A percentile compares a stretch with the other conserved stretches of the same genome.
Conservation (phyloP, 805 yeast species). For the Wilhelminamyces savonicus region DNA sequence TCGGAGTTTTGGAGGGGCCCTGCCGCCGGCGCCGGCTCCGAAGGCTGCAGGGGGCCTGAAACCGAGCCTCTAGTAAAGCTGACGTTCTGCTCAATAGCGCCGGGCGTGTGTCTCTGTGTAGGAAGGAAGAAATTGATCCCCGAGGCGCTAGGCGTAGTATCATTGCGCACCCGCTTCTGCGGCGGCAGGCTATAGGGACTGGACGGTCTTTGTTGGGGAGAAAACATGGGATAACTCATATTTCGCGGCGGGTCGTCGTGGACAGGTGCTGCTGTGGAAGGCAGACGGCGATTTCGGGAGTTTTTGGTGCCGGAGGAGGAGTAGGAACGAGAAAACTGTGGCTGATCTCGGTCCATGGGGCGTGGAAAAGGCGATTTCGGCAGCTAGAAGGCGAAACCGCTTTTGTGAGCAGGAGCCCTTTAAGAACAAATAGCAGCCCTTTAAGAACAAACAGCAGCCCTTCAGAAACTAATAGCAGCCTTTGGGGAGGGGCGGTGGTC, state of each 20-base stretch:
- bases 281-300: neutral
- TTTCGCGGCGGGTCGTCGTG: neutral
- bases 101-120: constrained; percentile 13
- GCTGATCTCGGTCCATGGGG: constrained; percentile 7
- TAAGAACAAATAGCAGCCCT: neutral
- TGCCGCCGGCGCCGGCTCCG: no score
- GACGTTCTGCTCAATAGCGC: constrained; percentile 13
- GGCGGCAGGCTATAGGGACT: constrained; percentile 7
- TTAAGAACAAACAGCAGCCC: neutral
- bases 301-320: neutral
- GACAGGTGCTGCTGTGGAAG: neutral
- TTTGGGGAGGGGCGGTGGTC: no score
- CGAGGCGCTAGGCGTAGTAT: constrained; percentile 5
- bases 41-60: no score
- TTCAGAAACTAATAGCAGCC: neutral
- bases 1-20: no score
- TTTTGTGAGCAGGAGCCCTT: neutral
- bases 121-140: constrained; percentile 11
- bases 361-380: no score
- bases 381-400: neutral
- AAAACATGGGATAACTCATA: constrained; percentile 5
- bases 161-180: constrained; percentile 5
- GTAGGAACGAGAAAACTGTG: constrained; percentile 5
- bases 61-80: constrained; percentile 11
- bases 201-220: constrained; percentile 8